Percentiles rank a stretch among this genome's conserved stretches.
Conservation (phyloP, 1,284 basidiomycete genomes). For the Porphyrellus sp. region DNA sequence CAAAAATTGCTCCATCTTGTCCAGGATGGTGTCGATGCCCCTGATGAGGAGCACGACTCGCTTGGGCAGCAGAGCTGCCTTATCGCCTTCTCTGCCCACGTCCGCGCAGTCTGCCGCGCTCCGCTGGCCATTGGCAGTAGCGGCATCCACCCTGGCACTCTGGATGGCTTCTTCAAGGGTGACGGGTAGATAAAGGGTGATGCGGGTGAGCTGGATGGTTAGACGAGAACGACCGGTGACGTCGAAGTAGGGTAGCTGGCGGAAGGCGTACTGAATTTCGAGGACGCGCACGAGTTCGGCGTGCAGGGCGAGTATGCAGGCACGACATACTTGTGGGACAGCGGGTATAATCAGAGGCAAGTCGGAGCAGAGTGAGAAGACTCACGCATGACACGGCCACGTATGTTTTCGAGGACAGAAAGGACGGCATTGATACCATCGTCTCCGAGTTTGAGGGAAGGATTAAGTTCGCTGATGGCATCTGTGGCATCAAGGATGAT, state of each 20-base stretch:
- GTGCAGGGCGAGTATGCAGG: constrained; percentile 72
- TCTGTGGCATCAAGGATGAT: constrained; percentile 38
- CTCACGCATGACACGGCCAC: constrained; percentile 66
- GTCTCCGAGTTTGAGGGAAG: constrained; percentile 64
- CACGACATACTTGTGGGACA: constrained; percentile 60
- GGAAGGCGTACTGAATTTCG: constrained; percentile 75
- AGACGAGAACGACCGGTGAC: constrained; percentile 73
- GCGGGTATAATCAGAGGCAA: background rate
- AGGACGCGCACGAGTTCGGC: constrained; percentile 70
- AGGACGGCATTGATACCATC: constrained; percentile 69
- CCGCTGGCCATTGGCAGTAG: constrained; percentile 1
- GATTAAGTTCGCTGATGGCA: constrained; percentile 71
- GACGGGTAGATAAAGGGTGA: constrained; percentile 75
- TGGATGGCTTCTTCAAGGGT: constrained; percentile 69
- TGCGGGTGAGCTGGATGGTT: constrained; percentile 75
- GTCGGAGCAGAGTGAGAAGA: constrained; percentile 5
- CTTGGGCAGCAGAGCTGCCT: constrained; percentile 49
- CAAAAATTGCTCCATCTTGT: constrained; percentile 62
- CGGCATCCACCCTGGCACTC: constrained; percentile 28
- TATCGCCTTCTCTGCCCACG: constrained; percentile 17
- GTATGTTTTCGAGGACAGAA: constrained; percentile 57
- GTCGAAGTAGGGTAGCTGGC: constrained; percentile 75
- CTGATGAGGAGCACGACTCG: constrained; percentile 55
- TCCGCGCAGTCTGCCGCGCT: constrained; percentile 12
- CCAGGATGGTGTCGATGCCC: constrained; percentile 57